A percentile compares a stretch with the other conserved stretches of the same genome.
These are phyloP conservation scores for Naganishia vishniacii DNA, from an alignment of 768 basidiomycete species.

Conservation along the genomic window DNA sequence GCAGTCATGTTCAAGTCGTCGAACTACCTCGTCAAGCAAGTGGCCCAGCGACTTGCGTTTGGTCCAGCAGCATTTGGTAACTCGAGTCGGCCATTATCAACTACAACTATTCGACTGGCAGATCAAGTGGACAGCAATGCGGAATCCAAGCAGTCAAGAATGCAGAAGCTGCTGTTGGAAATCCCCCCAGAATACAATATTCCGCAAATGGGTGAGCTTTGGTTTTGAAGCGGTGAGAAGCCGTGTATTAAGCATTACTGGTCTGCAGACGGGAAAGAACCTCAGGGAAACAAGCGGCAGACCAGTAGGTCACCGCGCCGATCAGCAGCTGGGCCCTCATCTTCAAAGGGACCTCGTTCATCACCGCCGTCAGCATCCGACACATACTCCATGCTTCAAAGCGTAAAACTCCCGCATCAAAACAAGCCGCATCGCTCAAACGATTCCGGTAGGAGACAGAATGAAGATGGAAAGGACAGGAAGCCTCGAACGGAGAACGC, in stretches of 20 bases:
- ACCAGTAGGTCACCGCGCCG: not conserved
- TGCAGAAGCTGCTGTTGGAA: conserved; percentile 22
- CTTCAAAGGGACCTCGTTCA: not conserved
- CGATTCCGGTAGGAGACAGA: not conserved
- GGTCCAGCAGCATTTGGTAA: not conserved
- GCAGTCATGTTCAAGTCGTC: conserved; percentile 8
- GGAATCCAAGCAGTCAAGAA: conserved; percentile 1
- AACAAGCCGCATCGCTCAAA: not conserved
- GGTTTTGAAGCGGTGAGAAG: too few relatives aligned
- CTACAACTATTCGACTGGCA: conserved; percentile 3
- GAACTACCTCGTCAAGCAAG: not conserved
- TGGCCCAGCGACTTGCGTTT: not conserved
- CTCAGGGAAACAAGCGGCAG: not conserved
- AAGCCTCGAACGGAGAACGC: conserved; percentile 15
- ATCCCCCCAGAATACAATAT: conserved; percentile 19
- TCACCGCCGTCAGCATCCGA: not conserved
- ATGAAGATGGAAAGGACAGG: conserved; percentile 10
- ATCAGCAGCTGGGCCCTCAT: conserved; percentile 11
- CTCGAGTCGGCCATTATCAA: conserved; percentile 10
- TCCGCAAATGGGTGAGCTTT: conserved; percentile 2
- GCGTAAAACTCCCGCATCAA: not conserved
- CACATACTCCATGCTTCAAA: not conserved
- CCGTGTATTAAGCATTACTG: too few relatives aligned
- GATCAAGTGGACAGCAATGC: not conserved
- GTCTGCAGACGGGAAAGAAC: conserved; percentile 27